phyloP scores from a whole-genome alignment of 2,329 filamentous ascomycete genomes.

The Aureobasidium uvarum region DNA sequence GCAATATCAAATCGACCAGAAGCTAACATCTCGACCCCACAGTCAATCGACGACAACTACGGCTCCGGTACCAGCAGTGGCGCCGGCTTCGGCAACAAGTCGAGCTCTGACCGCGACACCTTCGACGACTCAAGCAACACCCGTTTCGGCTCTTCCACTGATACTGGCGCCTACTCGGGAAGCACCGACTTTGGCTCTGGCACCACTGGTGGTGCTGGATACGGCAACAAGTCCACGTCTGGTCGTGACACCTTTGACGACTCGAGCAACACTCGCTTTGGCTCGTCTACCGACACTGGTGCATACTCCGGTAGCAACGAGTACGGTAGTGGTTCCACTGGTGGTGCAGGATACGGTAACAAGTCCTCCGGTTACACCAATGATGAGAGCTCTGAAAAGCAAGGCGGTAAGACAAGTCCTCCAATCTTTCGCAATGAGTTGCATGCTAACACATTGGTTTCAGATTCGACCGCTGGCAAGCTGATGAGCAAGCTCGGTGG shows the following conservation, averaged over 20 bases:
- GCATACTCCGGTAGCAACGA: background rate
- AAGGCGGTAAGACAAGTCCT: background rate
- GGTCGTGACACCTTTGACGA: constrained; percentile 40
- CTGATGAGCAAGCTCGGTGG: constrained; percentile 50
- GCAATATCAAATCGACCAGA: background rate
- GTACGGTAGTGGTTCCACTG: constrained; percentile 28
- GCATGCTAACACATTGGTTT: background rate
- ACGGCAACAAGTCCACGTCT: constrained; percentile 33
- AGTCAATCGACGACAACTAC: constrained; percentile 26
- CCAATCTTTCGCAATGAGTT: background rate
- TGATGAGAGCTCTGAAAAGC: constrained; percentile 12
- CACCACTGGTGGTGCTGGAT: constrained; percentile 13
- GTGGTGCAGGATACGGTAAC: constrained; percentile 43
- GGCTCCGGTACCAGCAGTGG: constrained; percentile 32
- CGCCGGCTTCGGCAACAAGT: constrained; percentile 36
- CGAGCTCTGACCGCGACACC: constrained; percentile 12
- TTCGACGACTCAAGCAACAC: constrained; percentile 9
- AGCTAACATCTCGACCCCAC: constrained; percentile 28
- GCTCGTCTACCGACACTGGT: background rate
- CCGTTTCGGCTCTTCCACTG: constrained; percentile 29
- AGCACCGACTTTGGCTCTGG: background rate
- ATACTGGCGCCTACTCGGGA: constrained; percentile 39
- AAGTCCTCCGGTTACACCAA: constrained; percentile 31
- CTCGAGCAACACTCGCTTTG: constrained; percentile 5
- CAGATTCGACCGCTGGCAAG: constrained; percentile 54